Conservation (phyloP, 331 rosid species). For the Prunus yedoensis region DNA sequence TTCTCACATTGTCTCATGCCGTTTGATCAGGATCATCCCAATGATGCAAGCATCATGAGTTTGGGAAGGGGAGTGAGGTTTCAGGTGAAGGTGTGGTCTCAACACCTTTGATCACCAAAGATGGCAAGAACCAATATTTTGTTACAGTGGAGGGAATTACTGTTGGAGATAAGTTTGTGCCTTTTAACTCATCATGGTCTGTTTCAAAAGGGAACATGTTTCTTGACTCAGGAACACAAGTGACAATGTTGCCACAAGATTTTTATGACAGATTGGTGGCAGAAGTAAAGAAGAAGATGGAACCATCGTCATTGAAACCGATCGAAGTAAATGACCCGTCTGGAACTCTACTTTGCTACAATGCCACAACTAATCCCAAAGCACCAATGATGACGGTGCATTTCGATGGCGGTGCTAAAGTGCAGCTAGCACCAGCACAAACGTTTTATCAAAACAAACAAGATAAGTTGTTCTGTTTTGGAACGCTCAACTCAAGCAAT, state of each 20-base stretch:
- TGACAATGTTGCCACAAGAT: too few species aligned
- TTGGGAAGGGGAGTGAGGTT: slow-evolving; percentile 53
- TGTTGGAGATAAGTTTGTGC: slow-evolving; percentile 45
- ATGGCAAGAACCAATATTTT: slow-evolving; percentile 24
- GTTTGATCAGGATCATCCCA: slow-evolving; percentile 33
- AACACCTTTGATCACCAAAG: slow-evolving; percentile 37
- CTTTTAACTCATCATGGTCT: slow-evolving; percentile 27
- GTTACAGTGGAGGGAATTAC: slow-evolving; percentile 56
- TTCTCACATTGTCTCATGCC: slow-evolving; percentile 23
- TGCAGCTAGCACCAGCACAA: too few species aligned
- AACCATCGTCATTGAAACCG: too few species aligned
- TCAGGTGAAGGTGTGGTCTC: slow-evolving; percentile 47
- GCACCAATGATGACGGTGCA: too few species aligned
- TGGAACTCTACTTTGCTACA: too few species aligned
- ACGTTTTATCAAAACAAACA: slow-evolving; percentile 39
- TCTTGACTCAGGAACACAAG: too few species aligned
- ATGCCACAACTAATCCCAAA: too few species aligned
- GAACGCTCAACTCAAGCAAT: slow-evolving; percentile 24
- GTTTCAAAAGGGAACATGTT: slow-evolving; percentile 35
- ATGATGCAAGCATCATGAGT: background rate
- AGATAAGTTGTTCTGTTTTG: slow-evolving; percentile 48
- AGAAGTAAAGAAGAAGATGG: too few species aligned
- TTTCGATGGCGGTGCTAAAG: too few species aligned
- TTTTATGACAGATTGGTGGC: too few species aligned
- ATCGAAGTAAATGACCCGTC: too few species aligned